Conservation (phyloP, 768 basidiomycete species). For the Coprinopsis cinerea region DNA sequence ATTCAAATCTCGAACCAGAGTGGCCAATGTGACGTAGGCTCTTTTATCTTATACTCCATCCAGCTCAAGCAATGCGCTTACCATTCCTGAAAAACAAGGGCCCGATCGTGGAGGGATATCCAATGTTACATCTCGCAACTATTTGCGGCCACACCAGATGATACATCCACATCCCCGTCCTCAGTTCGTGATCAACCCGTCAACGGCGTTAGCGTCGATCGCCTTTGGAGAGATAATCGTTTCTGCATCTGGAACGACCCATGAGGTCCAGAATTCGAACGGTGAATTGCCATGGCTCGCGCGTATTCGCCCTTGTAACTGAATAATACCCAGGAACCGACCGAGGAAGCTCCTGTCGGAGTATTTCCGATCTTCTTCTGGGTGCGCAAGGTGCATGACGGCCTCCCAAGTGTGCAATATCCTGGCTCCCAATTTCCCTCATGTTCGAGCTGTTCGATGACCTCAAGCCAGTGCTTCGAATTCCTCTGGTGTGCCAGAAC, state of each 20-base stretch:
- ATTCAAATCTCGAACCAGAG: constrained; percentile 57
- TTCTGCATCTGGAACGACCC: constrained; percentile 58
- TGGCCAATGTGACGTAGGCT: constrained; percentile 65
- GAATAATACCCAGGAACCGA: neutral
- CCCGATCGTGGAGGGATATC: constrained; percentile 60
- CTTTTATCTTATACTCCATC: neutral
- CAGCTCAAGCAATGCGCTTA: neutral
- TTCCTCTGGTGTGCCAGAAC: too few relatives aligned
- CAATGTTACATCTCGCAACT: constrained; percentile 57
- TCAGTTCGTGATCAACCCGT: constrained; percentile 30
- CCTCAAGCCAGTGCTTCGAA: too few relatives aligned
- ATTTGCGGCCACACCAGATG: constrained; percentile 29
- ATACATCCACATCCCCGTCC: constrained; percentile 22
- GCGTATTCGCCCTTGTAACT: neutral
- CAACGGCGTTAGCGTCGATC: constrained; percentile 58
- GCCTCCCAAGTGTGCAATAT: too few relatives aligned
- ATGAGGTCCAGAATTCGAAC: constrained; percentile 9
- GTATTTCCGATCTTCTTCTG: too few relatives aligned
- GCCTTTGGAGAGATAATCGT: constrained; percentile 61
- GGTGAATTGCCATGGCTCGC: neutral
- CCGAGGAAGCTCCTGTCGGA: too few relatives aligned
- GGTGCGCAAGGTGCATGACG: too few relatives aligned
- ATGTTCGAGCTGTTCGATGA: too few relatives aligned
- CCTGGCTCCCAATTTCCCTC: too few relatives aligned
- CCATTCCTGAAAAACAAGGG: constrained; percentile 33